These are phyloP conservation scores for Brassica cretica DNA, from an alignment of 345 rosid species.

Conservation along the genomic window DNA sequence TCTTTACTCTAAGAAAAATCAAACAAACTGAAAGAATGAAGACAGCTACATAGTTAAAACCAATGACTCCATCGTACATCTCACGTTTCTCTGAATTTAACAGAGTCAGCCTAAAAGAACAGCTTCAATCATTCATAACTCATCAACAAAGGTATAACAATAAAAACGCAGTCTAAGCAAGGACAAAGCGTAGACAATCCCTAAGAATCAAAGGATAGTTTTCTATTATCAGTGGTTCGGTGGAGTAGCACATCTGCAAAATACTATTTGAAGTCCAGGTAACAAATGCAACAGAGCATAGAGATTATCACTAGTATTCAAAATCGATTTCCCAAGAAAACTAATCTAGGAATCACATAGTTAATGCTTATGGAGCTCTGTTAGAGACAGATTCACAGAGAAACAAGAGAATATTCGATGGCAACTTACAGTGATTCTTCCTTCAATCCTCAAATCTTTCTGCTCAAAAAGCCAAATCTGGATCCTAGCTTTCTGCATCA, in stretches of 20 bases:
- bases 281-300: not conserved
- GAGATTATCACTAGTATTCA: no score
- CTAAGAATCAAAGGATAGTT: conserved; percentile 2
- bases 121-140: not conserved
- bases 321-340: no score
- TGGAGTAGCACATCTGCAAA: not conserved
- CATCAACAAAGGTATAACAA: not conserved
- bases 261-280: not conserved
- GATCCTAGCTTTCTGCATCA: conserved; percentile 82
- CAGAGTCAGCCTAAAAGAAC: not conserved
- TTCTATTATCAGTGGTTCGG: not conserved
- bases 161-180: not conserved
- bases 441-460: conserved; percentile 92
- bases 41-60: not conserved
- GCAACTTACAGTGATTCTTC: conserved; percentile 44
- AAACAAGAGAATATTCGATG: no score
- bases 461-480: conserved; percentile 99
- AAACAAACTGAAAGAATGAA: not conserved
- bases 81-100: not conserved
- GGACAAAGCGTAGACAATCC: not conserved
- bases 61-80: not conserved
- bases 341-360: no score
- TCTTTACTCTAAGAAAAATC: not conserved
- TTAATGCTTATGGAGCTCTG: not conserved
- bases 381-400: no score